Evolutionary conservation across 495 filamentous ascomycete species (phyloP), one percentile per base, ranked within the genome.

Genomic region (Hypoxylon rickii): DNA sequence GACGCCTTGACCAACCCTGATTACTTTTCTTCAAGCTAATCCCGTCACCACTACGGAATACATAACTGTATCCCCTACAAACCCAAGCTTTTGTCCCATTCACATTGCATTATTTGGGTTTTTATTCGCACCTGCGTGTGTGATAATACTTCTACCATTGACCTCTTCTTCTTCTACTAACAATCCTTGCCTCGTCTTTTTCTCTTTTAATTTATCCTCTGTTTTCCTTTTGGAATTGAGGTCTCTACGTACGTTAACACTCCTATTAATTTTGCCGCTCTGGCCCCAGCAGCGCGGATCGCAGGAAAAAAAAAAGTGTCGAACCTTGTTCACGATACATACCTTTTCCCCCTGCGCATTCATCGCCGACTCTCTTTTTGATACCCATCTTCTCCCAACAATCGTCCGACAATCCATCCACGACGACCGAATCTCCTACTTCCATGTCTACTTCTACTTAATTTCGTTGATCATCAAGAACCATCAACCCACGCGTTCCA

Each of bases 371-470:
- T 16, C 7, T 32, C 36, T 19, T 13, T 34, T 10, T 39, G 24
- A 31, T 17, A 41, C 49, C 33, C 31, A 22, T 34, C 49, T 39
- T 22, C 34, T 33, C 3, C 22, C 20, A 47, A 41, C 37, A 44
- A 21, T 48, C 39, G 5, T 45, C 38, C 37, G 29, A 51, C 42
- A n/a, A 24, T 39, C 32, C 11, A 42, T 10, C 36, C 34, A 37
- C 58, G 58, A 17, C 51, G 47, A 51, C 31, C 47, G 41, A 51
- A 40, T 26, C 37, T 49, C 37, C n/a, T 33, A 10, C 17, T 63
- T 68, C 63, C 65, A 68, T 68, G 65, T 55, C 62, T 58, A 45
- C 38, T 26, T 60, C 52, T 44, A 59, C 26, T 44, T 68, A 51
- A 59, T 46, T 33, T 5, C 29, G 16, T 18, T 52, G 36, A 33